Evolutionary conservation across 257 asterid genomes (phyloP), one percentile per base, ranked within the genome.

Genomic region (Gynochthodes officinalis): DNA sequence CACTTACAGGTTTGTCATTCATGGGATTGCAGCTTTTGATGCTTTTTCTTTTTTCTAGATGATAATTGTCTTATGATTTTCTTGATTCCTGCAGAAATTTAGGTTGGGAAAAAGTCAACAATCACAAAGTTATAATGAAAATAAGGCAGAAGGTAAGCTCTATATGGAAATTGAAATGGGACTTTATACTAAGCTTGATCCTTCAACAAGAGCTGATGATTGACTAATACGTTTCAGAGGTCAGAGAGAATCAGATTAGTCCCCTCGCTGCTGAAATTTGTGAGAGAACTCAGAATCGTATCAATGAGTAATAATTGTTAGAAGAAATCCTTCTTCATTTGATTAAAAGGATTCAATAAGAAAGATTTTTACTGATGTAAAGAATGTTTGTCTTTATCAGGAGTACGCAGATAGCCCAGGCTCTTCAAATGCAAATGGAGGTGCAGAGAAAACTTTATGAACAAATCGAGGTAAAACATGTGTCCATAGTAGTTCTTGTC

Each of bases 371-470:
- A 60, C 76, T 76, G 21, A 76, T 57, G 49, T 23, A 60, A 52
- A 37, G n/a, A 42, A 27, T 40, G 19, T 76, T 37, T 14, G 49
- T 73, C 39, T 77, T 67, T 69, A 50, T 70, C 85, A 86, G 89
- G 78, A 83, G 85, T 72, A 59, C 49, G 75, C 84, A 89, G 78
- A 83, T 89, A 39, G 76, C 92, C 19, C 78, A 82, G 66, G 92
- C 96, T 78, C 68, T 89, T 68, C 90, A 91, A 75, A 64, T 91
- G 83, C 98, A 89, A 79, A 91, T 88, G 98, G 98, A 91, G 64
- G 97, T 93, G 70, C 96, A 93, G 82, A 89, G 85, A 76, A 89
- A 94, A 70, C 95, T 94, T 49, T 87, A 87, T 50, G 96, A 93
- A 75, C 98, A 93, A 64, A 88, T 93, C 59, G 92, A 93, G 97